Conservation (phyloP, 768 basidiomycete genomes). For the Boletus huronensis region DNA sequence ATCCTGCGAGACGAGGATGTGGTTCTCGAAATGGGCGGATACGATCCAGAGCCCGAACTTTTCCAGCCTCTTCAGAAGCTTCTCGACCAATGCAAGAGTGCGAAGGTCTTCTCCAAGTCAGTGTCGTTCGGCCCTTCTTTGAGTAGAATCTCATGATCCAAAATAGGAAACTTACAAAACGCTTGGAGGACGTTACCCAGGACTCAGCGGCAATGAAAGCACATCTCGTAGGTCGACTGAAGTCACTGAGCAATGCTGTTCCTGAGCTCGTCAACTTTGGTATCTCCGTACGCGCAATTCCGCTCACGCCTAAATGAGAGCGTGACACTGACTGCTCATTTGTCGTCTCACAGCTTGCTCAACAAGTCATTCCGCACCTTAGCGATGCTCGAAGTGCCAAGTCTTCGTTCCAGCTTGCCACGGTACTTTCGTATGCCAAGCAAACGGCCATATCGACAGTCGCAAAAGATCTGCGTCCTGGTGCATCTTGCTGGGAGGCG, state of each 20-base stretch:
- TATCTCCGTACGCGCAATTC: conserved; percentile 60
- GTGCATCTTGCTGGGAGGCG: conserved; percentile 72
- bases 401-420: conserved; percentile 69
- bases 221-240: conserved; percentile 68
- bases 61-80: conserved; percentile 80
- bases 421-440: conserved; percentile 66
- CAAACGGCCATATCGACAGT: conserved; percentile 71
- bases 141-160: background rate
- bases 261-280: conserved; percentile 88
- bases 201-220: conserved; percentile 70
- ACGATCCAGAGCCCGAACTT: conserved; percentile 70
- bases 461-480: conserved; percentile 62
- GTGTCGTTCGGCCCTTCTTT: conserved; percentile 18
- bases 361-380: conserved; percentile 84
- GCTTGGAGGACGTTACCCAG: conserved; percentile 75
- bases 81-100: conserved; percentile 76
- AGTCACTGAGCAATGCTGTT: conserved; percentile 65
- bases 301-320: background rate
- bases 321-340: background rate
- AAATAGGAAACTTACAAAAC: conserved; percentile 79
- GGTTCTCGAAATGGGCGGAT: conserved; percentile 66
- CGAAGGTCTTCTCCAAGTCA: conserved; percentile 77
- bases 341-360: conserved; percentile 63
- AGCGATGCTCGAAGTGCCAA: conserved; percentile 77
- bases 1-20: conserved; percentile 79